Base-by-base conservation (phyloP, 352 stramenopile genomes). In the Pythium pyrilobum region DNA sequence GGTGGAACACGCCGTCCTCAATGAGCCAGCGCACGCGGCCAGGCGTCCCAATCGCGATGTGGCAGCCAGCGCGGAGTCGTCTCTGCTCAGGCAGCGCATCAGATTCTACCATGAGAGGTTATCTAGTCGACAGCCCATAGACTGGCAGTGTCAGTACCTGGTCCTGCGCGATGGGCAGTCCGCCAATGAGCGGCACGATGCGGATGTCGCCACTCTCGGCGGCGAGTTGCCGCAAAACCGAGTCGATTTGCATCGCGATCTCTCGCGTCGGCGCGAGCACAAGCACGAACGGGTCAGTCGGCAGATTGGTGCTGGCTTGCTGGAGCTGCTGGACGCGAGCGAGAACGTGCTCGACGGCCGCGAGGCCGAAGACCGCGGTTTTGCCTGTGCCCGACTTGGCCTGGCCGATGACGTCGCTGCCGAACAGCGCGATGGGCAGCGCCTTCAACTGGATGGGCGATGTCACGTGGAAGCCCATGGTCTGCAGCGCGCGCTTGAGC, bases 311-410 rank as follows among this genome's bases (percentile, higher is more conserved):
- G 36, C 34, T 23, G 5, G 38, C 20, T 31, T 41, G 43, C 7
- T 31, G 13, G 7, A 53, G 51, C n/a, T 52, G 42, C 8, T 72
- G 59, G 1, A 69, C 25, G 18, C 67, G 40, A 21, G 62, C 46
- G n/a, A 89, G 72, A 20, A 71, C 72, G 41, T 79, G 78, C 40
- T 92, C 80, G 12, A 92, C 52, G 4, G 75, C 79, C 23, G 80
- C 62, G 44, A 85, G 48, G 18, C 72, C 82, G 31, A 91, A 92
- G 27, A 91, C 78, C 8, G 80, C 77, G 34, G 82, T 92, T 63
- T 92, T 92, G 59, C 82, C 82, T 23, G 78, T 92, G 50, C 80
- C 82, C 4, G 80, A 90, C 72, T 92, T 90, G 66, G 82, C 80
- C 57, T 92, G 82, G 2, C 72, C 82, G 45, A 91, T 77, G 27